Evolutionary conservation across 352 stramenopile genomes (phyloP), one percentile per base, ranked within the genome.

Genomic region (Pythium folliculosum): DNA sequence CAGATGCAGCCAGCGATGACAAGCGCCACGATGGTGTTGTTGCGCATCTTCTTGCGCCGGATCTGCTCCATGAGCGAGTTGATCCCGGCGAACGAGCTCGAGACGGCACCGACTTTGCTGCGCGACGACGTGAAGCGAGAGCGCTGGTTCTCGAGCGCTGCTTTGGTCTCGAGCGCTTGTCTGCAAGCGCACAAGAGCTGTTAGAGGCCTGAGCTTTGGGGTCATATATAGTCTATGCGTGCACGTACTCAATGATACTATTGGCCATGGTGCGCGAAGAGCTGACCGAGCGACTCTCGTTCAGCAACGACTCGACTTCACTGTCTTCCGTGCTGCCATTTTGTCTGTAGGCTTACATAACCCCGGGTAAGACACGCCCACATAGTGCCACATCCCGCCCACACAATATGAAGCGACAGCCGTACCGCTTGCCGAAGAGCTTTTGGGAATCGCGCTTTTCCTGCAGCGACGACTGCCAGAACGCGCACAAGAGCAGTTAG

Each of bases 51-150:
- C 82, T 98, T 98, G 75, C 94, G 90, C 45, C 88, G 85, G 70
- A 99, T 99, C 71, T 96, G 84, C 60, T 98, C 96, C 70, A 99
- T 94, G 66, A 99, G 84, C 65, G 82, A 87, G 73, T 99, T 98
- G 63, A 99, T 95, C 37, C 95, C 93, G 10, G 95, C 81, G 56
- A 99, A 97, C 56, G 97, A 98, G 61, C 81, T 89, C 50, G 87
- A 87, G 23, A 98, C 84, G 35, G 70, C 85, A 35, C 85, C 77
- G 60, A 98, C 90, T 52, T 94, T 97, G 38, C 78, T 77, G 25
- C 86, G 81, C 17, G 94, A 94, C 22, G 84, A 84, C 40, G 82
- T 87, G 71, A 99, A 94, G 38, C 81, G 86, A 13, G 85, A 67
- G 16, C 96, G 89, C 74, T 99, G 96, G 62, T 76, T 93, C 45